Base-by-base conservation (phyloP, 2,329 filamentous ascomycete genomes). In the Aspergillus sp. region DNA sequence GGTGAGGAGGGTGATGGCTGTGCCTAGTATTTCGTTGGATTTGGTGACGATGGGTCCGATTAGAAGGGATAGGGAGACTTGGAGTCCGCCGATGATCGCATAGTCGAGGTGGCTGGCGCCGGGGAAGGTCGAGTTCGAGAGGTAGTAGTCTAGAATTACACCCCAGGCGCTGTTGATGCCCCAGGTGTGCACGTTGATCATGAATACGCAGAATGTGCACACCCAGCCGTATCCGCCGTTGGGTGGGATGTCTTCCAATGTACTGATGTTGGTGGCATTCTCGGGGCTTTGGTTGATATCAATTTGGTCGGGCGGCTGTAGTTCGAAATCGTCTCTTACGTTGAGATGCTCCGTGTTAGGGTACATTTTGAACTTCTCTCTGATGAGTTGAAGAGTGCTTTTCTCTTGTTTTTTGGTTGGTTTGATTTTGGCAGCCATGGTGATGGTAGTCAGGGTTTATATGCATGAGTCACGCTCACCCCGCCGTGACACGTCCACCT, bases 61-160 rank as follows among this genome's bases (percentile, higher is more conserved):
- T 5, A 73, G 59, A 59, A 72, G 62, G 11, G 70, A 68, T 2
- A 59, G 56, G 1, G 62, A 64, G 60, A 74, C 69, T 21, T 68
- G 70, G 8, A 69, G 57, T 10, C 71, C 70, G 3, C 72, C 73
- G 13, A 76, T 64, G 39, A 76, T 72, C 2, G 72, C 70, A 62
- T 69, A 76, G 30, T 72, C 68, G 19, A 74, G 57, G 27, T 61
- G 62, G 3, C 57, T 66, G 0, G 70, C 64, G 19, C 59, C 66
- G 1, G 66, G 60, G 38, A 73, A 74, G 6, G 69, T 67, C 5
- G 71, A 57, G 27, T 72, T 64, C 5, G 68, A 63, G 5, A 81
- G 68, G 60, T 78, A 82, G 54, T 80, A 71, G 5, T 73, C 71
- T 0, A 81, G 71, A 59, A 80, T 81, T 5, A 81, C 74, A 44